phyloP scores from a whole-genome alignment of 2,329 filamentous ascomycete species.

The Didymella glomerata region DNA sequence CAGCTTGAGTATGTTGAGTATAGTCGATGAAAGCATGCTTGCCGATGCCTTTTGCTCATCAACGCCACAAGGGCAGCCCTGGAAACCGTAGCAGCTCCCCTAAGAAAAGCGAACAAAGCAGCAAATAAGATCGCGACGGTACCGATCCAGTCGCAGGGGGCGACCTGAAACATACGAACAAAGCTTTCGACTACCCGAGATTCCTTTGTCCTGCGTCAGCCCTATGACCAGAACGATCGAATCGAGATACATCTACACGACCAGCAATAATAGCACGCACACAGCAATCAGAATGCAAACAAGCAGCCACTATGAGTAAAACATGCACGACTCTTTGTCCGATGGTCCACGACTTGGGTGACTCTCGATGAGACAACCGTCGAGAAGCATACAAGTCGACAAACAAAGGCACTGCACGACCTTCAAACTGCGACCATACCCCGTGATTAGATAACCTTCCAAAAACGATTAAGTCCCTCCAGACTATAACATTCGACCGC shows the following conservation, averaged over 20 bases:
- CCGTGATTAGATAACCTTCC: neutral
- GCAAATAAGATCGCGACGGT: neutral
- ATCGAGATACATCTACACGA: neutral
- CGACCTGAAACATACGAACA: conserved; percentile 10
- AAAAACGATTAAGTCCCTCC: neutral
- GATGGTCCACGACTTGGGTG: neutral
- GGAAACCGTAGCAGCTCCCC: neutral
- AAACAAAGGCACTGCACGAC: neutral
- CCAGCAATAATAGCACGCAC: conserved; percentile 4
- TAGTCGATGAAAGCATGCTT: neutral
- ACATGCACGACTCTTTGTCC: neutral
- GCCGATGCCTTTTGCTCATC: neutral
- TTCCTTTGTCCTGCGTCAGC: conserved; percentile 1
- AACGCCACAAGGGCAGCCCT: conserved; percentile 11
- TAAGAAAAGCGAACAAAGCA: neutral
- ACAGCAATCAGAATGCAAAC: neutral
- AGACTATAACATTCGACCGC: neutral
- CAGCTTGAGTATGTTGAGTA: neutral
- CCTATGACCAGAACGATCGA: neutral
- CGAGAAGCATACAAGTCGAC: neutral
- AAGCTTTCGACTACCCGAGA: neutral
- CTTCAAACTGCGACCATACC: neutral
- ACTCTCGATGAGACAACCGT: neutral
- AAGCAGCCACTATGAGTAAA: conserved; percentile 1
- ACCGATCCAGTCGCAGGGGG: neutral